Base-by-base conservation (phyloP, 164 flowering plant genomes). In the Aristolochia fimbriata region DNA sequence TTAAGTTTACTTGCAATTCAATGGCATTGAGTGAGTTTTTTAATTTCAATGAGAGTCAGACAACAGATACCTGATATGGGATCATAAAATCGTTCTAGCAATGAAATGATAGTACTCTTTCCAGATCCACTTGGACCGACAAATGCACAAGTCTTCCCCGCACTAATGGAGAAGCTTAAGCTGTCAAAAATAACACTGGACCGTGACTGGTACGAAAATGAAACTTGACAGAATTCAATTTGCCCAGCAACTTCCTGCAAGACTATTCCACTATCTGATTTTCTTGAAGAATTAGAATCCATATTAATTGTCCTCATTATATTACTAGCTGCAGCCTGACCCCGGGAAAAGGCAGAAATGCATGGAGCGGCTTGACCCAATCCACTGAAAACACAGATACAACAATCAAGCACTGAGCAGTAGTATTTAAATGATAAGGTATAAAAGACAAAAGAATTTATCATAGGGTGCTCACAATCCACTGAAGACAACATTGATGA, bases 111-210 rank as follows among this genome's bases (percentile, higher is more conserved):
- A 11, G 91, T 83, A 78, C 96, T 85, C 67, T 88, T 88, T 47
- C 91, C 96, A 1, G 91, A 83, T 17, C 96, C 96, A 67, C 96
- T 87, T 15, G 80, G 84, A 57, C 96, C 96, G 51, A 85, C 91
- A 20, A 87, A 48, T 31, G 89, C 88, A 65, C 81, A 64, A 1
- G 80, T 82, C 65, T 70, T 77, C 57, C 89, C 96, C 45, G 96
- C 79, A 51, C 59, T 22, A 24, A 85, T 52, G 14, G 77, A 62
- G 66, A 85, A 76, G 75, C 75, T 80, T 64, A 87, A 73, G 61
- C 76, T 68, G 21, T 81, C 76, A 30, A 88, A 76, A 20, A 83
- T 71, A 72, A 65, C 67, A 24, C 62, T 60, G 10, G 89, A 67
- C 43, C 87, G 72, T 9, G 89, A 81, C 11, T 87, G 91, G 63